phyloP scores from a whole-genome alignment of 78 protist genomes.

The Planoprotostelium fungivorum region DNA sequence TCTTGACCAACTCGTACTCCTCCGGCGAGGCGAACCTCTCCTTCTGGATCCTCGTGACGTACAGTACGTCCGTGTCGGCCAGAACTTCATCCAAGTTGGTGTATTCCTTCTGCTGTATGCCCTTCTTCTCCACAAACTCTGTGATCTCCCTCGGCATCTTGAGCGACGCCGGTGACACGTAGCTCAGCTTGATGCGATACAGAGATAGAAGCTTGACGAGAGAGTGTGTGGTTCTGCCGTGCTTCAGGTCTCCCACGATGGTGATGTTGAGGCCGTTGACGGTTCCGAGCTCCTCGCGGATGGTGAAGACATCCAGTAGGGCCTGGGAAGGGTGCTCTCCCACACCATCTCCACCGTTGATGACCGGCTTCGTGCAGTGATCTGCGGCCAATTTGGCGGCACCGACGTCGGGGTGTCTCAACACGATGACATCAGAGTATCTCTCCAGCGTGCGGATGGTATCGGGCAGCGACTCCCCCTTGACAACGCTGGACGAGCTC shows the following conservation, averaged over 20 bases:
- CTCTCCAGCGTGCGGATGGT: slow-evolving; percentile 77
- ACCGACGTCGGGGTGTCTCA: slow-evolving; percentile 89
- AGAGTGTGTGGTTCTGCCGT: slow-evolving; percentile 79
- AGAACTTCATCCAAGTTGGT: slow-evolving; percentile 29
- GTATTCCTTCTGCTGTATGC: slow-evolving; percentile 18
- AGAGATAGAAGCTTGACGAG: slow-evolving; percentile 61
- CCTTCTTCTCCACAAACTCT: slow-evolving; percentile 20
- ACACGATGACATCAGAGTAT: slow-evolving; percentile 81
- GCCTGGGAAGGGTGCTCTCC: slow-evolving; percentile 97
- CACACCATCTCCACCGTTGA: slow-evolving; percentile 93
- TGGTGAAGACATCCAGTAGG: slow-evolving; percentile 85
- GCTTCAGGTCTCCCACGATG: slow-evolving; percentile 87
- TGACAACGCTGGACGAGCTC: slow-evolving; percentile 44
- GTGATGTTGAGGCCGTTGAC: slow-evolving; percentile 82
- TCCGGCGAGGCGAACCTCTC: slow-evolving; percentile 75
- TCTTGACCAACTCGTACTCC: slow-evolving; percentile 52
- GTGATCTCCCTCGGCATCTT: slow-evolving; percentile 69
- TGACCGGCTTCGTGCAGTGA: slow-evolving; percentile 70
- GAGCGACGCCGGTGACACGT: slow-evolving; percentile 67
- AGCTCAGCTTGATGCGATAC: slow-evolving; percentile 56
- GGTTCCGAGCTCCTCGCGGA: slow-evolving; percentile 90
- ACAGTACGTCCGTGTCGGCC: slow-evolving; percentile 79
- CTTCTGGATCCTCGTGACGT: slow-evolving; percentile 88
- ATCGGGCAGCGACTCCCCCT: slow-evolving; percentile 90
- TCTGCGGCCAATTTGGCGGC: slow-evolving; percentile 55